Base-by-base conservation (phyloP, 164 flowering plant genomes). In the Paratinospora sagittata region DNA sequence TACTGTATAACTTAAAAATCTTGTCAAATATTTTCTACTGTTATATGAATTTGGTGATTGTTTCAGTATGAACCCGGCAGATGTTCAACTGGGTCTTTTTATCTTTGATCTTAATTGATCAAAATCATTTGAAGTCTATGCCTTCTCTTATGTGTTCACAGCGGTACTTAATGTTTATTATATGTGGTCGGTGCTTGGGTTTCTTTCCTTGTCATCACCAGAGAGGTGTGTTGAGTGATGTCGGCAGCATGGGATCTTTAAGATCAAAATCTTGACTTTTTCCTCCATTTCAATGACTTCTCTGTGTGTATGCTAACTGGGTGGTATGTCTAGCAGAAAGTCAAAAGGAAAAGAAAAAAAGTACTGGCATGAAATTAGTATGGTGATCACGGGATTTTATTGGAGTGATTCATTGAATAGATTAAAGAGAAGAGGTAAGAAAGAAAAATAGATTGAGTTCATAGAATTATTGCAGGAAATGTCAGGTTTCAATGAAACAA, bases 221-320 rank as follows among this genome's bases (percentile, higher is more conserved):
- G n/a, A n/a, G n/a, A n/a, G n/a, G 61, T 55, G 61, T 55, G 61
- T 55, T n/a, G 61, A 55, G 19, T 55, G 23, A 30, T 30, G 61
- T 55, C 24, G n/a, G n/a, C 24, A 55, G 6, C n/a, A 55, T n/a
- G 21, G 2, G 58, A n/a, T 3, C 4, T 0, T 52, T 3, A 8
- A 21, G 61, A 5, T 19, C 61, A 55, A 17, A 55, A 2, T 55
- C 26, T 55, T 55, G 24, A 55, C 61, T 55, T n/a, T 55, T 55
- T 5, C n/a, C 23, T 7, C 8, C 0, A 0, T 21, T 19, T 19
- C 10, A n/a, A 6, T 16, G 61, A 5, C 61, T 55, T n/a, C n/a
- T 55, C 21, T 55, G 24, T 55, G 61, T 55, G 24, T 55, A 55
- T n/a, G n/a, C n/a, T n/a, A n/a, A n/a, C n/a, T n/a, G n/a, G n/a